Evolutionary conservation across 148 eudicot genomes (phyloP).

Genomic region (Camellia sinensis): DNA sequence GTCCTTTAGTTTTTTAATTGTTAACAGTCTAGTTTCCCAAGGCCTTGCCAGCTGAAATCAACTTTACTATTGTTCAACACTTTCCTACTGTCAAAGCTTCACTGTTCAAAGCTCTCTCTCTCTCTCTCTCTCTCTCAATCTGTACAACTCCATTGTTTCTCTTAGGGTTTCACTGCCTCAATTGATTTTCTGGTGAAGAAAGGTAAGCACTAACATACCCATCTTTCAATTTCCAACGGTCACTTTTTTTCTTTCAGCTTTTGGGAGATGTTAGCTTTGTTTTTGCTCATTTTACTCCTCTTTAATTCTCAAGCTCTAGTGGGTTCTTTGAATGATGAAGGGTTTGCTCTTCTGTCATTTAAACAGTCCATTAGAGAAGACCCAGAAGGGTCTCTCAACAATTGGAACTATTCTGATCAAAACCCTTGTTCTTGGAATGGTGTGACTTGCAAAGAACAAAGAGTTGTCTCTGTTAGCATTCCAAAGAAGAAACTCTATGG

Average conservation of each 20-base stretch:
- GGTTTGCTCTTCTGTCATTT: constrained; percentile 66
- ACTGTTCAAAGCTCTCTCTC: constrained; percentile 27
- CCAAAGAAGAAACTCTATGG: constrained; percentile 84
- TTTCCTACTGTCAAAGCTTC: constrained; percentile 13
- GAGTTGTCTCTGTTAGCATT: constrained; percentile 73
- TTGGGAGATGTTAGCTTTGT: constrained; percentile 41
- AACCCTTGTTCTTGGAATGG: constrained; percentile 98
- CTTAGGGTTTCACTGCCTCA: constrained; percentile 19
- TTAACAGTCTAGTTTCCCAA: constrained; percentile 32
- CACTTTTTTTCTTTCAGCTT: constrained; percentile 11
- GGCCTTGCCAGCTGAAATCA: constrained; percentile 26
- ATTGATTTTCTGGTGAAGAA: constrained; percentile 22
- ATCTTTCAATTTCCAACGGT: constrained; percentile 28
- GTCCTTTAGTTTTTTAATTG: neutral
- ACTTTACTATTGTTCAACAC: constrained; percentile 32
- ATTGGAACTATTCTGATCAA: constrained; percentile 76
- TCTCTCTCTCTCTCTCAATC: constrained; percentile 24
- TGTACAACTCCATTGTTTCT: constrained; percentile 12
- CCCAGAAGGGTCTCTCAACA: constrained; percentile 71
- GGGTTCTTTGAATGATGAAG: constrained; percentile 71
- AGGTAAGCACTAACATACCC: constrained; percentile 24
- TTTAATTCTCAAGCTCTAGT: constrained; percentile 30
- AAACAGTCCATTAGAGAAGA: constrained; percentile 62
- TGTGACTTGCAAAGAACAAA: constrained; percentile 70
- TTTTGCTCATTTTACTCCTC: constrained; percentile 43